Evolutionary conservation across 352 stramenopile genomes (phyloP).

Genomic region (Globisporangium splendens): DNA sequence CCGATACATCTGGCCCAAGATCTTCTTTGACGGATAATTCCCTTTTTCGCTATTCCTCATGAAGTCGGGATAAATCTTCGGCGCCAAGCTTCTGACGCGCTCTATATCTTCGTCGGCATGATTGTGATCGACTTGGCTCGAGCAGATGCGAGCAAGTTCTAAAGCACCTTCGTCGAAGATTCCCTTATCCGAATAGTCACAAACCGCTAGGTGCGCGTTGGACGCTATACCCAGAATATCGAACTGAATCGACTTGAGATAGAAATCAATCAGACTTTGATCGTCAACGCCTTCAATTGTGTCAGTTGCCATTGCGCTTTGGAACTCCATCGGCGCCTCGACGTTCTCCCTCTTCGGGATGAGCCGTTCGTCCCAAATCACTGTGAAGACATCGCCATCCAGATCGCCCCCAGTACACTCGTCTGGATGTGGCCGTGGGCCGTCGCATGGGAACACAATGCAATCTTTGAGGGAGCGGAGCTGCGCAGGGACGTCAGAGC

Average conservation of each 20-base stretch:
- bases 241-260: constrained; percentile 63
- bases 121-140: constrained; percentile 68
- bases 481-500: constrained; percentile 36
- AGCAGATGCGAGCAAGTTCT: constrained; percentile 61
- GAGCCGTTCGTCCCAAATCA: constrained; percentile 78
- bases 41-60: constrained; percentile 71
- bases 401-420: constrained; percentile 81
- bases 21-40: constrained; percentile 63
- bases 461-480: constrained; percentile 55
- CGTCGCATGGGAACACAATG: constrained; percentile 74
- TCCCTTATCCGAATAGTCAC: constrained; percentile 40
- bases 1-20: constrained; percentile 75
- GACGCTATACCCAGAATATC: constrained; percentile 76
- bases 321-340: constrained; percentile 45
- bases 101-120: constrained; percentile 51
- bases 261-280: constrained; percentile 59
- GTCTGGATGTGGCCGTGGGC: constrained; percentile 64
- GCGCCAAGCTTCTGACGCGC: constrained; percentile 43
- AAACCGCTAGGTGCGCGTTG: constrained; percentile 72
- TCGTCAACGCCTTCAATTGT: constrained; percentile 38
- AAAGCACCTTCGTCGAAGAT: constrained; percentile 48
- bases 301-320: constrained; percentile 10
- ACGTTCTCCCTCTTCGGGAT: constrained; percentile 45
- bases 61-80: constrained; percentile 73
- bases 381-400: constrained; percentile 76